Evolutionary conservation across 2,329 filamentous ascomycete genomes (phyloP).

Genomic region (Calonectria henricotiae): DNA sequence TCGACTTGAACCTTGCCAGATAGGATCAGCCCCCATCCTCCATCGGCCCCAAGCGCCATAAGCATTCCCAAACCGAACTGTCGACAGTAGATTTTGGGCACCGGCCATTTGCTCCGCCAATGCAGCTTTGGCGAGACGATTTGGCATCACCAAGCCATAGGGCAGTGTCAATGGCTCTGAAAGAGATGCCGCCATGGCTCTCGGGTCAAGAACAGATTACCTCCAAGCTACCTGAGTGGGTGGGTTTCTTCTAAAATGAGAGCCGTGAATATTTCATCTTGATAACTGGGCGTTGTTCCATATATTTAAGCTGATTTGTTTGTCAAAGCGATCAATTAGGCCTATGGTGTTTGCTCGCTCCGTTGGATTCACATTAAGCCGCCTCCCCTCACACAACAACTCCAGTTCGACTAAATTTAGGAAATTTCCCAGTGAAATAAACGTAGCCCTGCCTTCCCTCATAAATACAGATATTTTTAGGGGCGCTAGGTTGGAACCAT

Average conservation of each 20-base stretch:
- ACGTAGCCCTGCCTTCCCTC: neutral
- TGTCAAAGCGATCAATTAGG: neutral
- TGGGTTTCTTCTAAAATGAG: neutral
- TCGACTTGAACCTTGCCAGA: slow-evolving; percentile 68
- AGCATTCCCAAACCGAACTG: slow-evolving; percentile 59
- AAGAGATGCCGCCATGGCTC: slow-evolving; percentile 39
- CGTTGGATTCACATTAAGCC: neutral
- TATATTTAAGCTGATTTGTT: neutral
- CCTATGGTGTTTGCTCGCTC: neutral
- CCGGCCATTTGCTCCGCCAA: slow-evolving; percentile 65
- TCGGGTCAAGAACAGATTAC: neutral
- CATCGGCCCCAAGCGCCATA: slow-evolving; percentile 72
- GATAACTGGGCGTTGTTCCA: neutral
- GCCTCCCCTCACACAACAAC: neutral
- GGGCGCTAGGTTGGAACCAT: neutral
- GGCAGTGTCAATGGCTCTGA: slow-evolving; percentile 65
- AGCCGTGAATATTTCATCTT: neutral
- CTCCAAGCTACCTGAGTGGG: neutral
- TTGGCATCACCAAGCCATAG: slow-evolving; percentile 71
- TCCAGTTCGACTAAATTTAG: neutral
- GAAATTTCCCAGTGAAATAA: neutral
- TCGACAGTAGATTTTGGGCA: slow-evolving; percentile 62
- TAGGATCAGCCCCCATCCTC: slow-evolving; percentile 70
- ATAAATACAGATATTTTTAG: neutral
- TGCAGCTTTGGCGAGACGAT: slow-evolving; percentile 69